Percentiles rank a stretch among this genome's conserved stretches.
Conservation (phyloP, 2,329 filamentous ascomycete species). For the Myrmaecium sp. region DNA sequence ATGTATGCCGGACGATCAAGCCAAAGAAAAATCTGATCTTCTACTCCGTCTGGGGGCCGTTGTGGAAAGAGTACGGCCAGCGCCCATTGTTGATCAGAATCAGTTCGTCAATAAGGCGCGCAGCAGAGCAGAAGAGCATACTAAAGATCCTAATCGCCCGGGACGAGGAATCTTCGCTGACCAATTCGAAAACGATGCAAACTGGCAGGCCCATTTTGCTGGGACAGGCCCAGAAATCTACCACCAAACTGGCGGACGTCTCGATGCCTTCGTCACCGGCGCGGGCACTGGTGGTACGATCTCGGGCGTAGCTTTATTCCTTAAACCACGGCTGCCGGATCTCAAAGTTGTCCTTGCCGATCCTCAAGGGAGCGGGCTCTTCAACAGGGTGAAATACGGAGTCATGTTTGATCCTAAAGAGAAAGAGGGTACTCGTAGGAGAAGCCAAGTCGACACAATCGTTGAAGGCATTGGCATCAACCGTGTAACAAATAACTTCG, state of each 20-base stretch:
- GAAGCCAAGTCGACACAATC: constrained; percentile 86
- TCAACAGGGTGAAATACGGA: constrained; percentile 79
- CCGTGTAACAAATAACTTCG: constrained; percentile 83
- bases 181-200: constrained; percentile 85
- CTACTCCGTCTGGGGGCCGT: constrained; percentile 76
- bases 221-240: constrained; percentile 84
- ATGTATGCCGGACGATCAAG: constrained; percentile 91
- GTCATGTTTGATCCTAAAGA: constrained; percentile 92
- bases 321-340: constrained; percentile 54
- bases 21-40: constrained; percentile 73
- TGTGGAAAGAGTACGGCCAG: constrained; percentile 82
- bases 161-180: constrained; percentile 86
- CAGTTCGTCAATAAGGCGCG: constrained; percentile 93
- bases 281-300: constrained; percentile 92
- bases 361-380: constrained; percentile 83
- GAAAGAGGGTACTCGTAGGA: constrained; percentile 71
- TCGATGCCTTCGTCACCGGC: constrained; percentile 84
- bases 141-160: constrained; percentile 34
- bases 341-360: constrained; percentile 72
- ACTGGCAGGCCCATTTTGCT: constrained; percentile 69
- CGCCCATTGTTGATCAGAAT: constrained; percentile 78
- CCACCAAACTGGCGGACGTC: constrained; percentile 50
- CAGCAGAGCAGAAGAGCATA: constrained; percentile 59
- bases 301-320: constrained; percentile 64
- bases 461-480: constrained; percentile 96